These are phyloP conservation scores for Colletotrichum coccodes DNA, from an alignment of 2,329 filamentous ascomycete species.

Conservation along the genomic window DNA sequence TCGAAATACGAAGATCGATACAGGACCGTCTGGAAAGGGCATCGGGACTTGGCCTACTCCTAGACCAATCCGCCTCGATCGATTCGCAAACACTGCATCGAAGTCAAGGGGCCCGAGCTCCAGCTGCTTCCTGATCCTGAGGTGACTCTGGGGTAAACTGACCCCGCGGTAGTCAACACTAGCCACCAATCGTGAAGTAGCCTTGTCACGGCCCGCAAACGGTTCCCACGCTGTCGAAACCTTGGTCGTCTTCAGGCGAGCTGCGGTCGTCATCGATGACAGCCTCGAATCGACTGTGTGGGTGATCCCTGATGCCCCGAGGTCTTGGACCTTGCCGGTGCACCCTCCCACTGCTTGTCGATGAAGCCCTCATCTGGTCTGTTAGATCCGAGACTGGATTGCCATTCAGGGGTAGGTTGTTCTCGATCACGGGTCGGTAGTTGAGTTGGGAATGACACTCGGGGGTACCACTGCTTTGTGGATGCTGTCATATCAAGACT, in stretches of 20 bases:
- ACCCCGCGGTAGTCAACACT: not conserved
- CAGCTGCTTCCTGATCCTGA: not conserved
- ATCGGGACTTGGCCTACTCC: not conserved
- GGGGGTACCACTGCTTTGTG: no score
- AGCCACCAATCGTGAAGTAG: not conserved
- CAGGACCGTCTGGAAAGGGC: not conserved
- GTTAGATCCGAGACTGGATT: not conserved
- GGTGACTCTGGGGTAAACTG: not conserved
- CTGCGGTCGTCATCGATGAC: conserved; percentile 25
- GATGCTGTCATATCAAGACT: not conserved
- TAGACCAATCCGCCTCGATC: conserved; percentile 22
- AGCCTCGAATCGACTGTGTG: not conserved
- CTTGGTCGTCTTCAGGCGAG: not conserved
- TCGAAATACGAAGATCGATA: no score
- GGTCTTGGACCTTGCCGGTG: not conserved
- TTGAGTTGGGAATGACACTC: not conserved
- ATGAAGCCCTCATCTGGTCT: not conserved
- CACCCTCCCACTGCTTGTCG: not conserved
- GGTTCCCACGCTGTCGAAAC: conserved; percentile 12
- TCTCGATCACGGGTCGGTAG: not conserved
- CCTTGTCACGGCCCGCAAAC: conserved; percentile 15
- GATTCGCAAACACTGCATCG: not conserved
- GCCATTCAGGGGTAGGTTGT: not conserved
- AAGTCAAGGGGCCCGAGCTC: not conserved
- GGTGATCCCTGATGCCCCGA: not conserved